Conservation (phyloP, 2,329 filamentous ascomycete genomes). For the Phyllosticta capitalensis region DNA sequence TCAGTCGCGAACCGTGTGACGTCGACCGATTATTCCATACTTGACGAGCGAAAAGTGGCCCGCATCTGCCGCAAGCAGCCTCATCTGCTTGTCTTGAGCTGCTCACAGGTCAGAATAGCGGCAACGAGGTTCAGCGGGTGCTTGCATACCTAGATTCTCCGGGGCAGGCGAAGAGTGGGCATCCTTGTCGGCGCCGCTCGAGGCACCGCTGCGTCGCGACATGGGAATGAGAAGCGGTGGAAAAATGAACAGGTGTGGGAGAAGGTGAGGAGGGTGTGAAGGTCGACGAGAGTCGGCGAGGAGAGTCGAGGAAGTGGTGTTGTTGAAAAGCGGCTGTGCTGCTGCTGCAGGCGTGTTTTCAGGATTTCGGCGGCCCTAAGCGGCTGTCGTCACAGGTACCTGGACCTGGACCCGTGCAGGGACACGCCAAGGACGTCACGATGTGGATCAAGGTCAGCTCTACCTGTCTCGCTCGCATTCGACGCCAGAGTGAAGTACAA, state of each 20-base stretch:
- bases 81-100: constrained; percentile 68
- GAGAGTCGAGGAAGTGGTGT: not conserved
- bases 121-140: not conserved
- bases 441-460: constrained; percentile 4
- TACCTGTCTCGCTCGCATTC: not conserved
- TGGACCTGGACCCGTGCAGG: not conserved
- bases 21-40: constrained; percentile 15
- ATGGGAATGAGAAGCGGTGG: constrained; percentile 31
- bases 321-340: constrained; percentile 8
- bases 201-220: constrained; percentile 53
- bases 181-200: constrained; percentile 42
- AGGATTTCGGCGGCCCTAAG: constrained; percentile 9
- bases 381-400: constrained; percentile 8
- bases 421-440: constrained; percentile 2
- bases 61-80: constrained; percentile 57
- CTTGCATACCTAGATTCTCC: constrained; percentile 16
- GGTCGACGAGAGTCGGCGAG: not conserved
- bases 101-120: constrained; percentile 13
- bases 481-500: not conserved
- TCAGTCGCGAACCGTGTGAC: constrained; percentile 12
- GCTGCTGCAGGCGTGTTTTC: constrained; percentile 10
- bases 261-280: not conserved
- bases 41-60: constrained; percentile 59
- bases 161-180: constrained; percentile 36
- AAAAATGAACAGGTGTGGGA: not conserved